phyloP scores from a whole-genome alignment of 2,329 filamentous ascomycete genomes.

The Ramularia endophylla region DNA sequence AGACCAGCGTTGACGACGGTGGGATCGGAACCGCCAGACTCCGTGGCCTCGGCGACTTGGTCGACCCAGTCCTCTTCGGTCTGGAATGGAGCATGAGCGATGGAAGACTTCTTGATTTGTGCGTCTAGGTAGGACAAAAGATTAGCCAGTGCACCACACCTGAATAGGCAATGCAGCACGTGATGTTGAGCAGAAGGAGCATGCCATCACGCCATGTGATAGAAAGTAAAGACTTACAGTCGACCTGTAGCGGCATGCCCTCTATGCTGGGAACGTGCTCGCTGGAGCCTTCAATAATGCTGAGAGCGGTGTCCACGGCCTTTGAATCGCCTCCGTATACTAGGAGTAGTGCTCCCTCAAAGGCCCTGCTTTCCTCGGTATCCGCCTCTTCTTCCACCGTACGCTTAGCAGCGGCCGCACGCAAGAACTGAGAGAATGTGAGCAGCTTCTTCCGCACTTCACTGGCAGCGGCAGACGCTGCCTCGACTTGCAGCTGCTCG shows the following conservation, averaged over 20 bases:
- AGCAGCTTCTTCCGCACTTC: conserved; percentile 58
- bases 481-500: conserved; percentile 52
- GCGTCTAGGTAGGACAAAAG: conserved; percentile 23
- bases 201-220: conserved; percentile 1
- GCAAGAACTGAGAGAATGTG: conserved; percentile 70
- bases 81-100: conserved; percentile 49
- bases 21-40: conserved; percentile 51
- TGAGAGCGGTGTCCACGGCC: conserved; percentile 69
- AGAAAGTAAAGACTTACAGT: conserved; percentile 53
- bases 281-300: conserved; percentile 66
- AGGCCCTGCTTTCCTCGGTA: conserved; percentile 69
- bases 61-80: conserved; percentile 47
- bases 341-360: conserved; percentile 71
- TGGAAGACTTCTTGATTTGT: conserved; percentile 35
- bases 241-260: conserved; percentile 60
- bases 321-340: conserved; percentile 73
- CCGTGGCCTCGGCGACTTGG: conserved; percentile 41
- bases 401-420: conserved; percentile 68
- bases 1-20: conserved; percentile 61
- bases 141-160: conserved; percentile 4
- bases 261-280: conserved; percentile 61
- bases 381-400: conserved; percentile 61
- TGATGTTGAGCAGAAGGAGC: conserved; percentile 6
- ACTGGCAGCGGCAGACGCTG: conserved; percentile 41
- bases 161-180: conserved; percentile 10